These are phyloP conservation scores for Zygosaccharomyces lentus DNA, from an alignment of 805 yeast species.

Conservation along the genomic window DNA sequence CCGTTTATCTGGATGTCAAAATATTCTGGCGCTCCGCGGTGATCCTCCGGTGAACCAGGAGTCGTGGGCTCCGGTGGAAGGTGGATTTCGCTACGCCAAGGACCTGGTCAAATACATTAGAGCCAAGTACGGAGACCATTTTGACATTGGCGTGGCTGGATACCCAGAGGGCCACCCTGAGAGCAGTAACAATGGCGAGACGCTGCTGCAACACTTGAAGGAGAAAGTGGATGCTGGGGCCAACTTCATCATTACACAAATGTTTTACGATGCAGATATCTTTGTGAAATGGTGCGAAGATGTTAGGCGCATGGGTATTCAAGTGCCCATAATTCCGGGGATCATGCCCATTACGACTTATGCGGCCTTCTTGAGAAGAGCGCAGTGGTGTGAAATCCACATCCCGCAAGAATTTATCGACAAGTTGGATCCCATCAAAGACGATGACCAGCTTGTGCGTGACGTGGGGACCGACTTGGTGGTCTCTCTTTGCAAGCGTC, in stretches of 20 bases:
- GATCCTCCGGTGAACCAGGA: constrained; percentile 73
- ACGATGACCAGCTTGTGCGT: constrained; percentile 85
- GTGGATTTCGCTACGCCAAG: constrained; percentile 80
- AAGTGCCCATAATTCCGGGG: constrained; percentile 91
- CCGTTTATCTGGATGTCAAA: constrained; percentile 87
- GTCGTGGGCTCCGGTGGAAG: constrained; percentile 48
- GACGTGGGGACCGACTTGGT: constrained; percentile 78
- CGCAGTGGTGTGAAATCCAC: constrained; percentile 84
- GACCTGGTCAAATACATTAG: constrained; percentile 80
- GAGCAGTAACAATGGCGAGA: constrained; percentile 49
- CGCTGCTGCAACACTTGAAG: constrained; percentile 60
- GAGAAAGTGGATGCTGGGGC: constrained; percentile 95
- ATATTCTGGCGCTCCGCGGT: constrained; percentile 90
- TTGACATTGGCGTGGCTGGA: constrained; percentile 94
- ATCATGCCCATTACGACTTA: constrained; percentile 98
- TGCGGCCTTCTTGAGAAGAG: constrained; percentile 87
- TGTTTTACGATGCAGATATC: constrained; percentile 90
- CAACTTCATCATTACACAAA: constrained; percentile 88
- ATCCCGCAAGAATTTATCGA: constrained; percentile 72
- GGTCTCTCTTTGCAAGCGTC: constrained; percentile 72
- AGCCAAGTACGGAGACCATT: constrained; percentile 74
- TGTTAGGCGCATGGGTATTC: constrained; percentile 67
- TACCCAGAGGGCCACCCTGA: constrained; percentile 98
- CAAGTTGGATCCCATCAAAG: constrained; percentile 74
- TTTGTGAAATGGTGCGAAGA: constrained; percentile 77